Conservation (phyloP, 2,329 filamentous ascomycete species). For the Geosmithia putterillii region DNA sequence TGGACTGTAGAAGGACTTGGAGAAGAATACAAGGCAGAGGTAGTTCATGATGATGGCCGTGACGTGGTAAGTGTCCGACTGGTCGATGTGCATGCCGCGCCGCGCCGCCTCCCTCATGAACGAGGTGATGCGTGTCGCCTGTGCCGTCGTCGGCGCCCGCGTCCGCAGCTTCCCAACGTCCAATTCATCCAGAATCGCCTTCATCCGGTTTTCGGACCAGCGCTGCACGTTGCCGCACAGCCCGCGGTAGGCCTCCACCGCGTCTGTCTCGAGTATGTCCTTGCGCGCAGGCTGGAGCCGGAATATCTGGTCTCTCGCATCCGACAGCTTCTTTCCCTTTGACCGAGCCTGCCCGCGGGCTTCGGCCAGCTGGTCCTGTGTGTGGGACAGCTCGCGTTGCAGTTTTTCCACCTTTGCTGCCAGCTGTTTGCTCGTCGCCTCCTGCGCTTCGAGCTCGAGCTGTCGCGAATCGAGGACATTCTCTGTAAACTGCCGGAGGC, state of each 20-base stretch:
- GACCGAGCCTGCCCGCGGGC: slow-evolving; percentile 12
- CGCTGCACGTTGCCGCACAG: slow-evolving; percentile 19
- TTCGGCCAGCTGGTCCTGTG: slow-evolving; percentile 17
- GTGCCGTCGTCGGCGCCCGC: slow-evolving; percentile 9
- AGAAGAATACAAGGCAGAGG: slow-evolving; percentile 19
- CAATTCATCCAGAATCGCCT: slow-evolving; percentile 16
- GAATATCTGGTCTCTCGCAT: slow-evolving; percentile 18
- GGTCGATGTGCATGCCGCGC: slow-evolving; percentile 14
- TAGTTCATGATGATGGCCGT: slow-evolving; percentile 23
- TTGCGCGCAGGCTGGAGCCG: slow-evolving; percentile 17
- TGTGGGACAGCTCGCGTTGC: slow-evolving; percentile 14
- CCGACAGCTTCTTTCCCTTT: slow-evolving; percentile 15
- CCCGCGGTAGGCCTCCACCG: slow-evolving; percentile 17
- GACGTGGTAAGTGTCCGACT: slow-evolving; percentile 22
- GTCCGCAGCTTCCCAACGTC: slow-evolving; percentile 12
- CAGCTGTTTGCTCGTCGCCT: slow-evolving; percentile 15
- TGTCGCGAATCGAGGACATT: slow-evolving; percentile 22
- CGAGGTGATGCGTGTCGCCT: slow-evolving; percentile 16
- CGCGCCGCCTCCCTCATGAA: slow-evolving; percentile 22
- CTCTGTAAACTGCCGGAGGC: slow-evolving; percentile 21
- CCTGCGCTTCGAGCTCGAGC: slow-evolving; percentile 17
- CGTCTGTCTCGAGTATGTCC: slow-evolving; percentile 22
- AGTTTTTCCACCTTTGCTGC: slow-evolving; percentile 14
- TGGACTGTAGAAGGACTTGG: slow-evolving; percentile 23
- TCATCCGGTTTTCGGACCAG: slow-evolving; percentile 22